Conservation (phyloP, 2,329 filamentous ascomycete species). For the Cryphonectria radicalis region DNA sequence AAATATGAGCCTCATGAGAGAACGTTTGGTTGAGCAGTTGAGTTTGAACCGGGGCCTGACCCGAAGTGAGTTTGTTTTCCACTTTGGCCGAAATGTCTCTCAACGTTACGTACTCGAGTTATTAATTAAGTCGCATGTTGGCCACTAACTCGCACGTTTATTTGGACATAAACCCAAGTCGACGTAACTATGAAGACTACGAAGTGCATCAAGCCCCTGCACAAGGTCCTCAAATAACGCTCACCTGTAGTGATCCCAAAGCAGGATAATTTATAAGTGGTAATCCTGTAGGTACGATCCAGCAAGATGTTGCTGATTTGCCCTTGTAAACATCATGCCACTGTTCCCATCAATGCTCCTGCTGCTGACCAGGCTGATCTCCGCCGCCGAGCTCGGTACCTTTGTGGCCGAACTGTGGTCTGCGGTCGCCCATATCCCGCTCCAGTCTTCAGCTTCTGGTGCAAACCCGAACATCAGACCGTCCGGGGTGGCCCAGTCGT, state of each 20-base stretch:
- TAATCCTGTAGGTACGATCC: constrained; percentile 1
- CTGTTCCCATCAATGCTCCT: neutral
- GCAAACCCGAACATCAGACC: neutral
- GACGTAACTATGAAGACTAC: neutral
- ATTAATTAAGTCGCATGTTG: too few relatives aligned
- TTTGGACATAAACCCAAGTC: neutral
- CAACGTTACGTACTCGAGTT: neutral
- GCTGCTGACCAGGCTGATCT: neutral
- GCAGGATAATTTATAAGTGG: neutral
- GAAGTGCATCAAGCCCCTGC: neutral
- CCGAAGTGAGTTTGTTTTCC: too few relatives aligned
- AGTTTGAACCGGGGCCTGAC: too few relatives aligned
- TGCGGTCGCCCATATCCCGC: neutral
- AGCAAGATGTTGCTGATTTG: neutral
- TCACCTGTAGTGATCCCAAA: neutral
- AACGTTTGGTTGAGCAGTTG: too few relatives aligned
- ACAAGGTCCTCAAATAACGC: too few relatives aligned
- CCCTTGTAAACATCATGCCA: neutral
- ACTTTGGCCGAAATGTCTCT: too few relatives aligned
- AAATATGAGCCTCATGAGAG: too few relatives aligned
- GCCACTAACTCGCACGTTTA: neutral
- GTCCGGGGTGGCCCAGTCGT: neutral
- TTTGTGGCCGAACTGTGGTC: neutral
- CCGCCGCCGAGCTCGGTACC: neutral
- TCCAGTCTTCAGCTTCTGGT: neutral